Percentiles rank a stretch among this genome's conserved stretches.
These are phyloP conservation scores for Ceratobasidium theobromae DNA, from an alignment of 1,284 basidiomycete genomes.

Conservation along the genomic window DNA sequence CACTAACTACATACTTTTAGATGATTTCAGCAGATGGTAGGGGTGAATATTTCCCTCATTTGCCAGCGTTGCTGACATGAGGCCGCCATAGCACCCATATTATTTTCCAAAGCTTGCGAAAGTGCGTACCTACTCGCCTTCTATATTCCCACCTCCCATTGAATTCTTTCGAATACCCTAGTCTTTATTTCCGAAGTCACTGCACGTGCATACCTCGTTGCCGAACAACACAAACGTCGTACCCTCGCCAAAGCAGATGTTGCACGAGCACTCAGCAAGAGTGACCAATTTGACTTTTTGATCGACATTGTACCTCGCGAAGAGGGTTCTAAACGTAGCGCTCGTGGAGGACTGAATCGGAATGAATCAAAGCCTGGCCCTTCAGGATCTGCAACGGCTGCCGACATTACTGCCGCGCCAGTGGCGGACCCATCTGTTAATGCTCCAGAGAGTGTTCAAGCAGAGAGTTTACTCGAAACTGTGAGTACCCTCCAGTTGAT, in stretches of 20 bases:
- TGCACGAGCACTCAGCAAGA: conserved; percentile 83
- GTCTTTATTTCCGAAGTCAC: conserved; percentile 96
- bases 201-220: conserved; percentile 88
- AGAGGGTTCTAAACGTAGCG: conserved; percentile 46
- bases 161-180: conserved; percentile 42
- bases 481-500: neutral
- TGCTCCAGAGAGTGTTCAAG: neutral
- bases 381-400: neutral
- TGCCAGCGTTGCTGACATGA: conserved; percentile 14
- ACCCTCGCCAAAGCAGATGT: conserved; percentile 90
- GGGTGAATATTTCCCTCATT: conserved; percentile 8
- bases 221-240: conserved; percentile 88
- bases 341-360: conserved; percentile 13
- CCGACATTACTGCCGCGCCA: neutral
- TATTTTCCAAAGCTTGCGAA: conserved; percentile 96
- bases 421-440: neutral
- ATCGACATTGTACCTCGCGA: conserved; percentile 91
- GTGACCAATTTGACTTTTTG: conserved; percentile 90
- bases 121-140: conserved; percentile 55
- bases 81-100: conserved; percentile 68
- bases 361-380: conserved; percentile 9
- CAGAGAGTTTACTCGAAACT: neutral
- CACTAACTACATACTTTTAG: conserved; percentile 50
- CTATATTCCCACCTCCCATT: neutral
- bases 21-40: conserved; percentile 94